Conservation (phyloP, 306 rosid genomes). For the Myrica gale region DNA sequence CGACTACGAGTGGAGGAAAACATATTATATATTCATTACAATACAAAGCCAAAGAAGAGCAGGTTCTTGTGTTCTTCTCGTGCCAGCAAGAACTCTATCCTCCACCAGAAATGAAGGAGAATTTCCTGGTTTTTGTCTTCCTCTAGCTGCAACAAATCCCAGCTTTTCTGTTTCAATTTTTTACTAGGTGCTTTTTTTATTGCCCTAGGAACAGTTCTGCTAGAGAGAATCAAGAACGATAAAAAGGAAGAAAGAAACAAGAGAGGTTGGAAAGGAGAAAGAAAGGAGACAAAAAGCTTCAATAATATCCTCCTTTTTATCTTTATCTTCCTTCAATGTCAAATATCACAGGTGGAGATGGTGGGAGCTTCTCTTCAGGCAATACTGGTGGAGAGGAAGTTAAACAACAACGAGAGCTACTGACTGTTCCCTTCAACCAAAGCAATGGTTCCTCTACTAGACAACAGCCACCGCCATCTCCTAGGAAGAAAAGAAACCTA, state of each 20-base stretch:
- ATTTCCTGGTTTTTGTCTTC: constrained; percentile 83
- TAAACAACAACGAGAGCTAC: constrained; percentile 39
- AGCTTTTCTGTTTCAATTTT: constrained; percentile 38
- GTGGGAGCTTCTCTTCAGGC: constrained; percentile 72
- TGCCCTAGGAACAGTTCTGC: constrained; percentile 16
- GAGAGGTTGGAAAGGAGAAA: constrained; percentile 24
- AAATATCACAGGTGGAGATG: constrained; percentile 69
- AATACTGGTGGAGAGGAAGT: constrained; percentile 40
- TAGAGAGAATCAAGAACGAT: constrained; percentile 19
- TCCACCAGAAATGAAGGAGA: constrained; percentile 70
- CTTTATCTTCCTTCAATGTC: constrained; percentile 52
- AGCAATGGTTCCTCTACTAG: constrained; percentile 52
- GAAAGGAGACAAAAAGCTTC: constrained; percentile 32
- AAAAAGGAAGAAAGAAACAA: constrained; percentile 14
- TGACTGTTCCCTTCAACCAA: constrained; percentile 50
- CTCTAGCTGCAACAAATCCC: constrained; percentile 62
- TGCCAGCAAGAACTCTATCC: constrained; percentile 38
- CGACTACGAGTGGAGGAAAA: not conserved
- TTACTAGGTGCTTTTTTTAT: constrained; percentile 3
- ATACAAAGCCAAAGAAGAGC: constrained; percentile 47
- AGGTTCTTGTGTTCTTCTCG: constrained; percentile 49
- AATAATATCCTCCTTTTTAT: constrained; percentile 24
- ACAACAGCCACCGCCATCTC: constrained; percentile 42
- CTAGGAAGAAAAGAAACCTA: constrained; percentile 74
- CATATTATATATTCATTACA: constrained; percentile 31